Percentiles rank a stretch among this genome's conserved stretches.
phyloP scores from a whole-genome alignment of 306 rosid genomes.

The Luffa acutangula region DNA sequence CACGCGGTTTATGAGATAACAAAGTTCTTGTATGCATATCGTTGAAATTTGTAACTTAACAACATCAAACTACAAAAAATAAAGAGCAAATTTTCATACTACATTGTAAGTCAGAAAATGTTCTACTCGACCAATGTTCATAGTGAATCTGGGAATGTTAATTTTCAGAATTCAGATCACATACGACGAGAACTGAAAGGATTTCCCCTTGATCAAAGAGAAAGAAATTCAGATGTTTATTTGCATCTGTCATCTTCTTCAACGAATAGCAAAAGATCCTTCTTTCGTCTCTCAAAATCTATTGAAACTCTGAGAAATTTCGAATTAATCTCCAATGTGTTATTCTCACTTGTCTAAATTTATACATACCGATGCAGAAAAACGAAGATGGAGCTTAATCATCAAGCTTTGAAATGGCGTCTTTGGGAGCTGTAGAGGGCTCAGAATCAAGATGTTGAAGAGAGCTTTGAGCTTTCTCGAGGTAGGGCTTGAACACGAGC shows the following conservation, averaged over 20 bases:
- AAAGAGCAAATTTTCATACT: neutral
- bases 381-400: conserved; percentile 10
- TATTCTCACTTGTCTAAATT: neutral
- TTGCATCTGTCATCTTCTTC: neutral
- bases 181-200: neutral
- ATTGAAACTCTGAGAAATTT: neutral
- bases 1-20: neutral
- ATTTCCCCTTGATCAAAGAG: neutral
- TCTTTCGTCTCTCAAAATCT: neutral
- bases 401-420: conserved; percentile 23
- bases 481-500: conserved; percentile 67
- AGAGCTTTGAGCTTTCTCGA: conserved; percentile 50
- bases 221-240: neutral
- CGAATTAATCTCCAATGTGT: neutral
- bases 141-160: neutral
- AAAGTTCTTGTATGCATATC: neutral
- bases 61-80: neutral
- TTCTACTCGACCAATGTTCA: neutral
- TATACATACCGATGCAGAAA: neutral
- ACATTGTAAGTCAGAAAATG: neutral
- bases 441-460: conserved; percentile 24
- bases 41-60: neutral
- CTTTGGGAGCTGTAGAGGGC: conserved; percentile 20
- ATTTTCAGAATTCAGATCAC: neutral
- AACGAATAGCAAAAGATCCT: neutral